Evolutionary conservation across 1,284 basidiomycete species (phyloP), one percentile per base, ranked within the genome.

Genomic region (Prillingera fragicola): DNA sequence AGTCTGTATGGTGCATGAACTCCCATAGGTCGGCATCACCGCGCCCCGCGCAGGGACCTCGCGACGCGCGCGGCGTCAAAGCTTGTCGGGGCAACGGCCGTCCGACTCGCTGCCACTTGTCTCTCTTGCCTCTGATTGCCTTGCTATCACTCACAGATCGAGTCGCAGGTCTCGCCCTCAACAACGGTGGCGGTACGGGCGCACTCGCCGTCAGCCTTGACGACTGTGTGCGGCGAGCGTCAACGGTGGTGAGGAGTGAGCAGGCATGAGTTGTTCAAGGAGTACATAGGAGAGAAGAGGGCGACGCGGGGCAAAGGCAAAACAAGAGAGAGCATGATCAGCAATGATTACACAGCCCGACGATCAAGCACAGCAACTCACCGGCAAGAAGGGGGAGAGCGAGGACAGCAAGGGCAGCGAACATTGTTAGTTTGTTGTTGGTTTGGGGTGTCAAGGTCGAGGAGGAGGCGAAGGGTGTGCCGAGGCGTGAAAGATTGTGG

Each of bases 101-200:
- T n/a, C n/a, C n/a, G n/a, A n/a, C n/a, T n/a, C n/a, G n/a, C n/a
- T n/a, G n/a, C n/a, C n/a, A n/a, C n/a, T n/a, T n/a, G 13, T 21
- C 18, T 22, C 33, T 9, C 18, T 22, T 22, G 4, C 19, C 19
- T 4, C 33, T 10, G 5, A 33, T n/a, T 35, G 22, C 21, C 9
- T 18, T 14, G 6, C 10, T 12, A 17, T 17, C 3, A 67, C 71
- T 59, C 43, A 71, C 69, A 72, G 59, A 73, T 70, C 13, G 48
- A 54, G 53, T 73, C 70, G 50, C 71, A 73, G 29, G 69, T 70
- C 56, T 73, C 70, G 21, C 67, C 67, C 12, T 48, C 50, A 8
- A 46, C 47, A 26, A 73, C 63, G 34, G 60, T 67, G 38, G 69
- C 69, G 37, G 57, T 62, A 33, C 71, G 60, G 9, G 69, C 65